These are phyloP conservation scores for Gleditsia sinensis DNA, from an alignment of 306 rosid species.

Conservation along the genomic window DNA sequence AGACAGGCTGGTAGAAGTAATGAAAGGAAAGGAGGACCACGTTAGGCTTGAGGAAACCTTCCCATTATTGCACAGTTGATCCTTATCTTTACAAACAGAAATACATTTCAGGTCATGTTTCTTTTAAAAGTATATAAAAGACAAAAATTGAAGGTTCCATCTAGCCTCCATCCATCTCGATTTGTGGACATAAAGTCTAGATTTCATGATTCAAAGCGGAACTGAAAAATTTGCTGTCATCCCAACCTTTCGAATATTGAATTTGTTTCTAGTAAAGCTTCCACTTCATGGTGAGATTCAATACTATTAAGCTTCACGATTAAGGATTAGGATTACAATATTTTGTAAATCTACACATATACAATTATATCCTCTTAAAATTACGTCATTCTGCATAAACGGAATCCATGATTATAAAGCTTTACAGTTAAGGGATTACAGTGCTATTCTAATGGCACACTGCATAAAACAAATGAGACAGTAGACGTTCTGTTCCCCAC, in stretches of 20 bases:
- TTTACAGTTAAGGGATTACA: background rate
- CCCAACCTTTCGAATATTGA: constrained; percentile 2
- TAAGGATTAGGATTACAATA: constrained; percentile 32
- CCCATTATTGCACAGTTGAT: constrained; percentile 26
- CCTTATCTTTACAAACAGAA: constrained; percentile 34
- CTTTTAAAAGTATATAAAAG: constrained; percentile 31
- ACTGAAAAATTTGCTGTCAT: background rate
- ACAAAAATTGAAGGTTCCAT: constrained; percentile 4
- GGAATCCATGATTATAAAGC: background rate
- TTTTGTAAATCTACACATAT: background rate
- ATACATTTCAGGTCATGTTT: constrained; percentile 30
- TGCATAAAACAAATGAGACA: constrained; percentile 28
- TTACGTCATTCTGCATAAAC: background rate
- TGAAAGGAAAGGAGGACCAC: constrained; percentile 38
- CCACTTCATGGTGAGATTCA: constrained; percentile 23
- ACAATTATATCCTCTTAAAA: constrained; percentile 27
- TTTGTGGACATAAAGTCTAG: background rate
- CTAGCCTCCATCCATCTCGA: constrained; percentile 15
- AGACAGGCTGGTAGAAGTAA: background rate
- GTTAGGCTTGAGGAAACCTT: constrained; percentile 10
- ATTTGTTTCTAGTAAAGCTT: background rate
- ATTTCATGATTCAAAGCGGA: background rate
- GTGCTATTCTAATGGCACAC: constrained; percentile 9
- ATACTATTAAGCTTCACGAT: constrained; percentile 37
- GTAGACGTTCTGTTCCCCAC: constrained; percentile 23